These are phyloP conservation scores for Fagopyrum tataricum DNA, from an alignment of 148 eudicot species.

Conservation along the genomic window DNA sequence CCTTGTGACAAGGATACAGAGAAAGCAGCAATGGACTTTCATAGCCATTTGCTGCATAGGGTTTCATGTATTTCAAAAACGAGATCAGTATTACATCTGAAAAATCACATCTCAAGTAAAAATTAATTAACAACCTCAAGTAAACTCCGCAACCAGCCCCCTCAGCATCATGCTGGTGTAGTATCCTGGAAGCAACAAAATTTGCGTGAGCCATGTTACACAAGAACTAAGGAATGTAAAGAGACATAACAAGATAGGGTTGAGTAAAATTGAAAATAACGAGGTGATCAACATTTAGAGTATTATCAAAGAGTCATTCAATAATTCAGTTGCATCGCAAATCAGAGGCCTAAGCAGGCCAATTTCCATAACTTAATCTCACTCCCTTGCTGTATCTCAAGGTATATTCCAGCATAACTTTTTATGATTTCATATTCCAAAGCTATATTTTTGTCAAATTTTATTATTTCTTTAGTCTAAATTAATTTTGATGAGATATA, in stretches of 20 bases:
- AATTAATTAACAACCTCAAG: conserved; percentile 3
- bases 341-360: too few relatives aligned
- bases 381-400: too few relatives aligned
- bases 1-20: not conserved
- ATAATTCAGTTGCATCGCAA: too few relatives aligned
- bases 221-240: not conserved
- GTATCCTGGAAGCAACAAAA: conserved; percentile 13
- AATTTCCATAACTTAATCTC: too few relatives aligned
- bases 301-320: too few relatives aligned
- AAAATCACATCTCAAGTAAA: conserved; percentile 11
- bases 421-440: not conserved
- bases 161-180: not conserved
- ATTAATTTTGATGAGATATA: not conserved
- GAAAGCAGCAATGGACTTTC: conserved; percentile 2
- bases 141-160: not conserved
- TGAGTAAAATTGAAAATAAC: not conserved
- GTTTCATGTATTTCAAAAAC: conserved; percentile 5
- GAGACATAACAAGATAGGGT: not conserved
- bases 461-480: not conserved
- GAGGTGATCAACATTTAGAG: too few relatives aligned
- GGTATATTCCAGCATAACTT: not conserved
- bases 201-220: not conserved
- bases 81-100: not conserved
- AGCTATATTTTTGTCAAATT: not conserved
- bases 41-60: not conserved